These are phyloP conservation scores for Phytopythium ostracodes DNA, from an alignment of 352 stramenopile genomes.

Conservation along the genomic window DNA sequence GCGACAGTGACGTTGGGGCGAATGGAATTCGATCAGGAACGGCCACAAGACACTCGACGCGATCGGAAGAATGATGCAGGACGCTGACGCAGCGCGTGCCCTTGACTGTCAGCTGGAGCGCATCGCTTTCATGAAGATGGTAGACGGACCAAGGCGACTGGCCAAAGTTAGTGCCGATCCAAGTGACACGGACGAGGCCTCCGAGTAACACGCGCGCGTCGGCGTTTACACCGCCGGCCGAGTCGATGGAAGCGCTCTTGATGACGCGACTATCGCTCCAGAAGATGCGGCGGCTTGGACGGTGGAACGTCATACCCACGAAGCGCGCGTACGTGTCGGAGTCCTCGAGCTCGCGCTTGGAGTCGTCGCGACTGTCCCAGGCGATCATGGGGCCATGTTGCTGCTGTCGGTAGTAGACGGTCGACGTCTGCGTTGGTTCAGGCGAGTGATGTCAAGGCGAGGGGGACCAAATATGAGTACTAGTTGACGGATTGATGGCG, in stretches of 20 bases:
- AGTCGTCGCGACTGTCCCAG: constrained; percentile 36
- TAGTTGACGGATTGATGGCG: not conserved
- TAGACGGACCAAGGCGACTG: not conserved
- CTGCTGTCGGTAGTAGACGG: constrained; percentile 60
- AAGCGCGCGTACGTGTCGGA: constrained; percentile 40
- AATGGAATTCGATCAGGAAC: constrained; percentile 25
- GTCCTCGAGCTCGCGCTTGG: constrained; percentile 25
- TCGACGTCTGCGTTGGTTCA: constrained; percentile 28
- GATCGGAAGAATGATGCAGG: constrained; percentile 27
- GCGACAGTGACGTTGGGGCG: not conserved
- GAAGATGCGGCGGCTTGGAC: constrained; percentile 27
- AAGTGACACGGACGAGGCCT: constrained; percentile 37
- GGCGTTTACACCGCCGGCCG: not conserved
- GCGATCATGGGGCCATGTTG: constrained; percentile 50
- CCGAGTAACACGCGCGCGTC: constrained; percentile 28
- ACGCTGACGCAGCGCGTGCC: constrained; percentile 39
- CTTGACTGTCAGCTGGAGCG: constrained; percentile 38
- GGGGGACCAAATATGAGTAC: not conserved
- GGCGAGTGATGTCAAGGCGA: not conserved
- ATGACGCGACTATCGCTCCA: constrained; percentile 60
- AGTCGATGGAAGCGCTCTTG: constrained; percentile 18
- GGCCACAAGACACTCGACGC: constrained; percentile 56
- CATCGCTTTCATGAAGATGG: constrained; percentile 12
- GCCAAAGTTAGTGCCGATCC: constrained; percentile 58
- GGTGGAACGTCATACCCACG: constrained; percentile 39